Evolutionary conservation across 2,329 filamentous ascomycete species (phyloP), one percentile per base, ranked within the genome.

Genomic region (Claviceps maximensis): DNA sequence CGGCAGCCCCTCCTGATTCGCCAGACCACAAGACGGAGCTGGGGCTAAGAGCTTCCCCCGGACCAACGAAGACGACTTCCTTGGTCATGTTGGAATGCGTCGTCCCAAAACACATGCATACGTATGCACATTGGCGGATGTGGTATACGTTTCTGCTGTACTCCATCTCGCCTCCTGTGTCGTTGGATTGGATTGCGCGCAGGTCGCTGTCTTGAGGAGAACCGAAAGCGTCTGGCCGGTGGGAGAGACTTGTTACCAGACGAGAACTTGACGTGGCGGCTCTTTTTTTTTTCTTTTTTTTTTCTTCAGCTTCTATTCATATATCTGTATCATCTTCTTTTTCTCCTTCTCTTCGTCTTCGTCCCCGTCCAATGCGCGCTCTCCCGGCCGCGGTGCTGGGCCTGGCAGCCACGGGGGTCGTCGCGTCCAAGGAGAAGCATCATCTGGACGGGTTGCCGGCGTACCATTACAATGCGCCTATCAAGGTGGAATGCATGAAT

Each of bases 401-500:
- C 47, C 19, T 51, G 17, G 47, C 48, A 1, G 46, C 36, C 46
- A 17, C 25, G 29, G 62, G 60, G 21, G 59, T 57, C 7, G 67
- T 65, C 7, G 60, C 62, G 61, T 44, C 71, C 74, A 54, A 36
- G 44, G 40, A 57, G 13, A 6, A n/a, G 25, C 44, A 47, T 10
- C 49, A 56, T 31, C 42, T 56, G 25, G 69, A 72, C 55, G 64
- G 68, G 27, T 68, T 82, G 46, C 79, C 80, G 0, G 81, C 79
- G 29, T 84, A 84, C 62, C 77, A 79, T 61, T 84, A 83, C 62
- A 82, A 82, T 59, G 82, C 84, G 15, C 67, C 78, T 12, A 84
- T 89, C 56, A 74, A 76, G 40, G 82, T 89, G 21, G 83, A 83
- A 62, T 89, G 85, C 71, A 78, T 89, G 74, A 85, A 86, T 62